A percentile compares a stretch with the other conserved stretches of the same genome.
These are phyloP conservation scores for Colletotrichum eremochloae DNA, from an alignment of 2,329 filamentous ascomycete genomes.

Conservation along the genomic window DNA sequence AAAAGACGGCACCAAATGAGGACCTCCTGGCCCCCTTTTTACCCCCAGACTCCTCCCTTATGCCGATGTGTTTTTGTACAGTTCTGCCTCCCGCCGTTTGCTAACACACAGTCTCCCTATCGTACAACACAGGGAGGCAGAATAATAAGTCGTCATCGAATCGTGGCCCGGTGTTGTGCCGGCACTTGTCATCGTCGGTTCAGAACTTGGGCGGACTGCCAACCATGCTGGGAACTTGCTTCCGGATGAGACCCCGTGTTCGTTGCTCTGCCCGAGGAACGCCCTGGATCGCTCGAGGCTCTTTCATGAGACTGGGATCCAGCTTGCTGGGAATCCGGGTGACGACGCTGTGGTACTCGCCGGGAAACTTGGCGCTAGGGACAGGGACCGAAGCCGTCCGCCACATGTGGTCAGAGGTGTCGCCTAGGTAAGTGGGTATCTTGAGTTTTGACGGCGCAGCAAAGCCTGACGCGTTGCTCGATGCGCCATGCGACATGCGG, in stretches of 20 bases:
- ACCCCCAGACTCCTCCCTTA: constrained; percentile 36
- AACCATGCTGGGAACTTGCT: constrained; percentile 67
- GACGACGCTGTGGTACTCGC: constrained; percentile 72
- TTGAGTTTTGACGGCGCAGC: constrained; percentile 56
- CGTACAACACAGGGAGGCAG: constrained; percentile 35
- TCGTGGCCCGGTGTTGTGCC: constrained; percentile 26
- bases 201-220: constrained; percentile 53
- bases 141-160: constrained; percentile 34
- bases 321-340: constrained; percentile 83
- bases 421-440: constrained; percentile 73
- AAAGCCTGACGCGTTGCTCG: constrained; percentile 55
- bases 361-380: constrained; percentile 72
- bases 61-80: constrained; percentile 39
- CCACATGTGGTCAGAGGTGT: constrained; percentile 85
- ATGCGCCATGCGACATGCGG: constrained; percentile 67
- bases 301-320: constrained; percentile 89
- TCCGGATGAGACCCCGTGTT: constrained; percentile 65
- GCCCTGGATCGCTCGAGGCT: constrained; percentile 90
- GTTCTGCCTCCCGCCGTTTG: constrained; percentile 39
- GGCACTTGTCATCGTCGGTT: constrained; percentile 19
- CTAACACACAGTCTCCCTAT: constrained; percentile 41
- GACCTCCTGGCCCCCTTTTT: constrained; percentile 36
- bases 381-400: constrained; percentile 73
- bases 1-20: constrained; percentile 33
- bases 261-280: constrained; percentile 75